Evolutionary conservation across 768 basidiomycete genomes (phyloP).

Genomic region (Fomitopsis pulvina): DNA sequence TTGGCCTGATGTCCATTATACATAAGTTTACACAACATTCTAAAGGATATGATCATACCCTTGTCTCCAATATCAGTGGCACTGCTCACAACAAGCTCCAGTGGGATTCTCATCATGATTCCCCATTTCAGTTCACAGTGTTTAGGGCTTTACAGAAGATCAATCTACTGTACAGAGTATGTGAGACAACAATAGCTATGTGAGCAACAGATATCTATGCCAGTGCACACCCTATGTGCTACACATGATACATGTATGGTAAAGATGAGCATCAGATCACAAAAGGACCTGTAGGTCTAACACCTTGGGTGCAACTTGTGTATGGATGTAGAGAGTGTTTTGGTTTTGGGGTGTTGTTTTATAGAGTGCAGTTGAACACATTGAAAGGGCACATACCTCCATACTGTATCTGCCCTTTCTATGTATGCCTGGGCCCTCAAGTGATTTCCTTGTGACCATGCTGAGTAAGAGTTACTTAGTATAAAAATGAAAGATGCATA

Average conservation of each 20-base stretch:
- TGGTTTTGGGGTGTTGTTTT: conserved; percentile 17
- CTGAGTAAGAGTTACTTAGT: background rate
- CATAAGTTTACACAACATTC: too few relatives aligned
- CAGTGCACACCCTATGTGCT: too few relatives aligned
- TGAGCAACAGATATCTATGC: too few relatives aligned
- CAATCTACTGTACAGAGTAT: too few relatives aligned
- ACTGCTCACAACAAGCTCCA: too few relatives aligned
- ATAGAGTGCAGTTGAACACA: background rate
- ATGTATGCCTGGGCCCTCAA: conserved; percentile 58
- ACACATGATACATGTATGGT: background rate
- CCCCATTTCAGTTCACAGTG: too few relatives aligned
- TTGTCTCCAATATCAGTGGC: too few relatives aligned
- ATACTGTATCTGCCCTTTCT: conserved; percentile 76
- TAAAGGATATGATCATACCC: too few relatives aligned
- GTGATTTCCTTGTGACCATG: conserved; percentile 41
- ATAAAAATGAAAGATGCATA: conserved; percentile 17
- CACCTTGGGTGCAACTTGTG: conserved; percentile 55
- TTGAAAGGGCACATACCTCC: conserved; percentile 46
- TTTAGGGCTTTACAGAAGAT: too few relatives aligned
- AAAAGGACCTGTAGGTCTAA: conserved; percentile 26
- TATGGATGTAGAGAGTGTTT: conserved; percentile 51
- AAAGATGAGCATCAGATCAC: background rate
- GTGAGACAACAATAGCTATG: too few relatives aligned
- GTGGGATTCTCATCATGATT: too few relatives aligned
- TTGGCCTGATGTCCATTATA: too few relatives aligned